Base-by-base conservation (phyloP, 2,329 filamentous ascomycete species). In the Xylaria sp. region DNA sequence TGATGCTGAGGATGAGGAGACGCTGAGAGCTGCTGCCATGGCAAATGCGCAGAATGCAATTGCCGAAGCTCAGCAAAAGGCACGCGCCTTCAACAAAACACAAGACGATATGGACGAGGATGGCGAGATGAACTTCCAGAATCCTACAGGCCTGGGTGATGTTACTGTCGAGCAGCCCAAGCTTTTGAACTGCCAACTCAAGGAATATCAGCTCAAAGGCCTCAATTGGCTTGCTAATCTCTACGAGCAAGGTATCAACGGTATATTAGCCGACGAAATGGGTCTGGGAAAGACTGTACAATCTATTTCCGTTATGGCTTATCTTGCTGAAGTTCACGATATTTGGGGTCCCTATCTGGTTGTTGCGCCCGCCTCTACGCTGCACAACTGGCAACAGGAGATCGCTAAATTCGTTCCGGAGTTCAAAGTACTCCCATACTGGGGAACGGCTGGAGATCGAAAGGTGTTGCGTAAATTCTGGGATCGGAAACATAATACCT, bases 321-420 rank as follows among this genome's bases (percentile, higher is more conserved):
- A 99, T 78, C 90, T 99, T 38, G 96, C 96, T 1, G 95, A 99
- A 83, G 92, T 94, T 76, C 94, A 99, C 84, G 94, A 97, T 78
- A 97, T 98, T 74, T 98, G 95, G 96, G 96, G 96, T 7, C 96
- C 96, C 0, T 98, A 97, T 84, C 82, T 99, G 58, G 96, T 99
- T 73, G 97, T 99, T 71, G 96, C 96, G 0, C 96, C 96, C 0
- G 94, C 96, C 0, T 97, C 94, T 0, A 99, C 96, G 1, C 84
- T 99, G 67, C 95, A 99, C 89, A 99, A 99, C 79, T 99, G 96
- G 96, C 94, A 99, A 80, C 96, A 99, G 80, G 96, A 99, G 84
- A 97, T 99, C 72, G 88, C 93, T 69, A 94, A 89, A 79, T 99
- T 99, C 79, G 94, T 99, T 1, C 96, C 96, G 0, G 89, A 93